Conservation (phyloP, 1,139 yeast species). For the Candida sp. region DNA sequence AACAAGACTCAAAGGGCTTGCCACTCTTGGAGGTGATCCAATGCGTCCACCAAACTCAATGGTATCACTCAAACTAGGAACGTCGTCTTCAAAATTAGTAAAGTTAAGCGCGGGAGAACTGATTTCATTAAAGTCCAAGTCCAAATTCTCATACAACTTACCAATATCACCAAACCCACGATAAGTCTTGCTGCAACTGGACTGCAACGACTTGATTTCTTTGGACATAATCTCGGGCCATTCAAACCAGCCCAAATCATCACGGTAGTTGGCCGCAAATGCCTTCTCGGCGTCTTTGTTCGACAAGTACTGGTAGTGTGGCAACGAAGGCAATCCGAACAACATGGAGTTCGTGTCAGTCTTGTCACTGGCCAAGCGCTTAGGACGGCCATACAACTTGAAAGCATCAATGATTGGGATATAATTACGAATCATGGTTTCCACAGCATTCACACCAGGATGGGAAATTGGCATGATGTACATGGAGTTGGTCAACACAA, state of each 20-base stretch:
- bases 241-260: slow-evolving; percentile 31
- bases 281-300: slow-evolving; percentile 39
- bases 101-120: slow-evolving; percentile 20
- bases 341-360: slow-evolving; percentile 47
- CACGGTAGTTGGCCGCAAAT: slow-evolving; percentile 23
- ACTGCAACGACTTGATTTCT: slow-evolving; percentile 17
- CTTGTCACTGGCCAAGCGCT: slow-evolving; percentile 51
- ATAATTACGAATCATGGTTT: slow-evolving; percentile 58
- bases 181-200: slow-evolving; percentile 13
- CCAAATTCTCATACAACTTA: slow-evolving; percentile 33
- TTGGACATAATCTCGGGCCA: slow-evolving; percentile 12
- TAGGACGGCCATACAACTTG: slow-evolving; percentile 59
- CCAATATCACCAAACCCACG: slow-evolving; percentile 39
- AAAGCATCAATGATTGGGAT: slow-evolving; percentile 59
- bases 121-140: slow-evolving; percentile 23
- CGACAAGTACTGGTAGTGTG: slow-evolving; percentile 54
- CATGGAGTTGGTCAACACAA: slow-evolving; percentile 39
- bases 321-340: slow-evolving; percentile 62
- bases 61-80: slow-evolving; percentile 13
- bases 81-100: slow-evolving; percentile 8
- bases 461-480: slow-evolving; percentile 59
- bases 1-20: slow-evolving; percentile 10
- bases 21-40: slow-evolving; percentile 3
- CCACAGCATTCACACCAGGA: slow-evolving; percentile 59
- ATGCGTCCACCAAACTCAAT: slow-evolving; percentile 10